phyloP scores from a whole-genome alignment of 164 flowering plant species.

The Annona cherimola region DNA sequence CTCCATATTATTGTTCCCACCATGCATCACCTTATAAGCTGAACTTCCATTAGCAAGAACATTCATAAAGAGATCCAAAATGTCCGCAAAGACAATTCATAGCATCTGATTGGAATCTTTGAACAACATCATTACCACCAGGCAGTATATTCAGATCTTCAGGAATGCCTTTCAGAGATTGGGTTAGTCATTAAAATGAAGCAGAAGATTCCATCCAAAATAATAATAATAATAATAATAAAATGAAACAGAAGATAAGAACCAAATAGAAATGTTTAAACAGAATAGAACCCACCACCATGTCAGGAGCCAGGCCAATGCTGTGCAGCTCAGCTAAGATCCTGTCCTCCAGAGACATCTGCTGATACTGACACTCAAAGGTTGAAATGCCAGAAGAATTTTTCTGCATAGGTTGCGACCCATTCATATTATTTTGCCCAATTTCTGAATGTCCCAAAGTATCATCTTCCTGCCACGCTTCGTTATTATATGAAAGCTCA shows the following conservation, averaged over 20 bases:
- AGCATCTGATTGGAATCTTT: too few relatives aligned
- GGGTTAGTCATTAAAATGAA: background rate
- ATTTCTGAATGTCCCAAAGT: slow-evolving; percentile 29
- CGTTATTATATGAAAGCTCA: slow-evolving; percentile 27
- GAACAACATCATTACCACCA: background rate
- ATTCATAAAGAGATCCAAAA: too few relatives aligned
- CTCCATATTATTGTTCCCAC: too few relatives aligned
- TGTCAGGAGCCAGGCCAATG: slow-evolving; percentile 62
- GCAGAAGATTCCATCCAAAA: background rate
- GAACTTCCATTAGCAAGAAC: too few relatives aligned
- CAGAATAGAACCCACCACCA: slow-evolving; percentile 52
- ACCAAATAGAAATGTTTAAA: background rate
- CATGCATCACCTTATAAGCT: too few relatives aligned
- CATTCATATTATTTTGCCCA: slow-evolving; percentile 30
- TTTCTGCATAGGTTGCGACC: slow-evolving; percentile 20
- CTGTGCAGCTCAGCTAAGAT: slow-evolving; percentile 74
- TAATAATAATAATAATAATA: background rate
- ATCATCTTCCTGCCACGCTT: slow-evolving; percentile 31
- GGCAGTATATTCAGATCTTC: background rate
- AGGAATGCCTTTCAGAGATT: background rate
- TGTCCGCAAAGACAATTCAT: too few relatives aligned
- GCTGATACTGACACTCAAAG: slow-evolving; percentile 46
- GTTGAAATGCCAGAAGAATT: slow-evolving; percentile 27
- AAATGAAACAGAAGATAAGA: background rate
- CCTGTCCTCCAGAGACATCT: slow-evolving; percentile 54